These are phyloP conservation scores for Marasmius sp. DNA, from an alignment of 1,284 basidiomycete genomes.

Conservation along the genomic window DNA sequence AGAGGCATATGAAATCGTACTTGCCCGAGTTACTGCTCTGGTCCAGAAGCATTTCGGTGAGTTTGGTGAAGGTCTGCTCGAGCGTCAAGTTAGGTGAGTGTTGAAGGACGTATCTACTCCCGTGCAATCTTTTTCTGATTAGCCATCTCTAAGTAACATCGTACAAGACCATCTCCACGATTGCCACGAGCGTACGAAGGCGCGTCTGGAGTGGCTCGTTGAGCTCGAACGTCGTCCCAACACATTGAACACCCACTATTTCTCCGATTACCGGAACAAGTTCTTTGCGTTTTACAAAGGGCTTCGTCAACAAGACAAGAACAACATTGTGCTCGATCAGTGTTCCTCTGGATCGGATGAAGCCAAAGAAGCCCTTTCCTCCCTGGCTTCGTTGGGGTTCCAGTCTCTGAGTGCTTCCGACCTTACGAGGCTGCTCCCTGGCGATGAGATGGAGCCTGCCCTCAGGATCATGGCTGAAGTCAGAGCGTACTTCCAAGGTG, in stretches of 20 bases:
- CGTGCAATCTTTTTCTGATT: neutral
- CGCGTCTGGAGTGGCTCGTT: constrained; percentile 51
- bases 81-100: constrained; percentile 53
- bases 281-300: constrained; percentile 51
- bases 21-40: constrained; percentile 38
- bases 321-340: constrained; percentile 25
- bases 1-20: constrained; percentile 37
- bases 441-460: constrained; percentile 54
- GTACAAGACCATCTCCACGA: constrained; percentile 30
- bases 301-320: constrained; percentile 33
- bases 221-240: constrained; percentile 52
- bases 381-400: constrained; percentile 46
- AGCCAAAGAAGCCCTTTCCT: constrained; percentile 33
- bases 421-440: constrained; percentile 51
- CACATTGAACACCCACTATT: constrained; percentile 60
- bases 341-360: constrained; percentile 5
- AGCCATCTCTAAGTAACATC: constrained; percentile 42
- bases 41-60: constrained; percentile 47
- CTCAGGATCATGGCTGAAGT: constrained; percentile 70
- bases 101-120: neutral
- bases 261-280: constrained; percentile 55
- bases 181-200: constrained; percentile 37
- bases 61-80: constrained; percentile 53
- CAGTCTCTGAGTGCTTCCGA: constrained; percentile 38
- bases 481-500: constrained; percentile 57